A percentile compares a stretch with the other conserved stretches of the same genome.
Conservation (phyloP, 805 yeast genomes). For the Metschnikowia koreensis region DNA sequence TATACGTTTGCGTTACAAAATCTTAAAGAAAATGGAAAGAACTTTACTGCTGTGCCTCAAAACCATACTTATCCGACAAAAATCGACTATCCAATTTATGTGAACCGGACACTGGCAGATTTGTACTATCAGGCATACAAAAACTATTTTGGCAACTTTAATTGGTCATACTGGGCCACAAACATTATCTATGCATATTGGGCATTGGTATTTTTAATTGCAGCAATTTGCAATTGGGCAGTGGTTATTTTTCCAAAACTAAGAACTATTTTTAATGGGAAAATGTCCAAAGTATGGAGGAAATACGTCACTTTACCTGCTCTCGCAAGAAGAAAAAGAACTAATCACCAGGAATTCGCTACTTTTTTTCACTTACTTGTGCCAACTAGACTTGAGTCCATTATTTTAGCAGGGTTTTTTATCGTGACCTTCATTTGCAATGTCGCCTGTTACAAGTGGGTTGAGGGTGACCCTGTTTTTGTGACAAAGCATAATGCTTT, state of each 20-base stretch:
- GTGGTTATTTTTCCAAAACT: constrained; percentile 14
- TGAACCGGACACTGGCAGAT: constrained; percentile 6
- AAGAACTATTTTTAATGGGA: constrained; percentile 18
- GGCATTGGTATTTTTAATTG: constrained; percentile 13
- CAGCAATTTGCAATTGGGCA: constrained; percentile 16
- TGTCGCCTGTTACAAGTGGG: constrained; percentile 21
- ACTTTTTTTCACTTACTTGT: constrained; percentile 28
- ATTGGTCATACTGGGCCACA: constrained; percentile 13
- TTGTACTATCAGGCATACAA: constrained; percentile 5
- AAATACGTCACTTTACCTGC: constrained; percentile 43
- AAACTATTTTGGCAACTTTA: constrained; percentile 9
- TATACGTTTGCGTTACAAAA: background rate
- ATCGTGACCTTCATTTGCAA: constrained; percentile 12
- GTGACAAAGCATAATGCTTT: constrained; percentile 7
- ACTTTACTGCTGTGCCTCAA: constrained; percentile 3
- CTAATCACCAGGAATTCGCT: constrained; percentile 24
- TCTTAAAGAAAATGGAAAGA: constrained; percentile 3
- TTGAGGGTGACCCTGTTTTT: constrained; percentile 37
- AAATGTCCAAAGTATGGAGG: constrained; percentile 34
- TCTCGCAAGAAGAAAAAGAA: constrained; percentile 25
- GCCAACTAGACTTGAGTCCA: constrained; percentile 24
- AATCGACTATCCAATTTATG: constrained; percentile 13
- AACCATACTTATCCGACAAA: background rate
- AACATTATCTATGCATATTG: constrained; percentile 14
- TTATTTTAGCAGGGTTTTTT: constrained; percentile 21